Base-by-base conservation (phyloP, 2,329 filamentous ascomycete species). In the Aspergillus ochraceus region DNA sequence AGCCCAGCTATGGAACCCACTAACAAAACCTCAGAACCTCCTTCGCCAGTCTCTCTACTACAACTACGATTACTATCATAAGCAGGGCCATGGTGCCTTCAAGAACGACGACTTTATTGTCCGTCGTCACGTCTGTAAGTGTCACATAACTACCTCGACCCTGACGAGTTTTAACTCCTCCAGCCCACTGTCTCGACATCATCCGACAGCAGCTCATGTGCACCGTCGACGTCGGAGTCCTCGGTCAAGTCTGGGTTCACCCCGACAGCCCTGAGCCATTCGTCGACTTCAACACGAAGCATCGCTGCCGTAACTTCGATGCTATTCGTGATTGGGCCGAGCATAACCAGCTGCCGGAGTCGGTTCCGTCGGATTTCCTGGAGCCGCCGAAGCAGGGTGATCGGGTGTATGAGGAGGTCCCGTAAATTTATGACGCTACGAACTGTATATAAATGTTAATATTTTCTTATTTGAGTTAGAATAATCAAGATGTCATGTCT, bases 121-220 rank as follows among this genome's bases (percentile, higher is more conserved):
- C 6, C 79, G 78, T 24, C 76, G 80, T 1, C 86, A 89, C 68
- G 77, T 86, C 64, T 84, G 84, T 87, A 75, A 72, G 83, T 79
- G 57, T 46, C 6, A 36, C 29, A 12, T 29, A 36, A 12, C 57
- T 42, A 6, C 14, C 36, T 42, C 14, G 20, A 11, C 39, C 12
- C 6, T 29, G 10, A 11, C 10, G 0, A 12, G 54, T 58, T 8
- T 60, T 61, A 29, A 59, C 32, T 2, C 12, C 6, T 5, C 2
- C 52, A 83, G 80, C 81, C 5, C 86, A 88, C 61, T 88, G 86
- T 60, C 75, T 88, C 32, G 86, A 88, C 62, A 84, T 83, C 3
- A 60, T 88, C 49, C 82, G 86, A 1, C 86, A 88, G 68, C 83
- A 86, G 17, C 77, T 88, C 14, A 88, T 88, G 84, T 88, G 86